Evolutionary conservation across 345 rosid species (phyloP).

Genomic region (Eutrema japonicum): DNA sequence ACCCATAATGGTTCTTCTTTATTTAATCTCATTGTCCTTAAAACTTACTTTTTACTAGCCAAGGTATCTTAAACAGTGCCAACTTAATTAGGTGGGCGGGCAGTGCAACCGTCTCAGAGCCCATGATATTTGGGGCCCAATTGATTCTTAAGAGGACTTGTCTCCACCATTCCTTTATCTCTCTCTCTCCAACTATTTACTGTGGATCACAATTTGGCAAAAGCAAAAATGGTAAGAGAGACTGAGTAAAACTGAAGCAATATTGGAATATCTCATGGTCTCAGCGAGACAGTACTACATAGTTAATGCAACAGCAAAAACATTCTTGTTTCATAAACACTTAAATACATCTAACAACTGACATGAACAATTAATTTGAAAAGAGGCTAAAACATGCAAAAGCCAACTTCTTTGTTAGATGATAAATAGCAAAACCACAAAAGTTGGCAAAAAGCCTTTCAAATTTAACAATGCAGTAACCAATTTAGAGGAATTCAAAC

Average conservation of each 20-base stretch:
- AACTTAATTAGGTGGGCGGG: too few species aligned
- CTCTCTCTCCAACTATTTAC: slow-evolving; percentile 38
- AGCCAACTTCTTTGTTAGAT: too few species aligned
- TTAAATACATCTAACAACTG: too few species aligned
- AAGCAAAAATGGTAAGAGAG: slow-evolving; percentile 32
- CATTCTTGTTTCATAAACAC: background rate
- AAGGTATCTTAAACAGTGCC: slow-evolving; percentile 29
- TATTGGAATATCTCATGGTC: slow-evolving; percentile 17
- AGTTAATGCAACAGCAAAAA: slow-evolving; percentile 17
- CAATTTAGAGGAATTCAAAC: too few species aligned
- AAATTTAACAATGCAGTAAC: too few species aligned
- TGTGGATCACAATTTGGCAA: slow-evolving; percentile 32
- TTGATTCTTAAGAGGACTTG: slow-evolving; percentile 31
- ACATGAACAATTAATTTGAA: too few species aligned
- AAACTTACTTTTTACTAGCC: slow-evolving; percentile 37
- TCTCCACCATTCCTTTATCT: slow-evolving; percentile 31
- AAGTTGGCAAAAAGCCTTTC: too few species aligned
- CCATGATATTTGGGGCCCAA: too few species aligned
- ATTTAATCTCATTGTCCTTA: slow-evolving; percentile 30
- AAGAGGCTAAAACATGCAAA: too few species aligned
- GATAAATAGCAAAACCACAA: background rate
- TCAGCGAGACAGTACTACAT: slow-evolving; percentile 8
- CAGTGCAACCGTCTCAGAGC: too few species aligned
- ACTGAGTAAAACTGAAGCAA: slow-evolving; percentile 42
- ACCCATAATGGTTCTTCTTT: slow-evolving; percentile 47